A percentile compares a stretch with the other conserved stretches of the same genome.
Conservation (phyloP, 2,329 filamentous ascomycete species). For the Madurella mycetomatis region DNA sequence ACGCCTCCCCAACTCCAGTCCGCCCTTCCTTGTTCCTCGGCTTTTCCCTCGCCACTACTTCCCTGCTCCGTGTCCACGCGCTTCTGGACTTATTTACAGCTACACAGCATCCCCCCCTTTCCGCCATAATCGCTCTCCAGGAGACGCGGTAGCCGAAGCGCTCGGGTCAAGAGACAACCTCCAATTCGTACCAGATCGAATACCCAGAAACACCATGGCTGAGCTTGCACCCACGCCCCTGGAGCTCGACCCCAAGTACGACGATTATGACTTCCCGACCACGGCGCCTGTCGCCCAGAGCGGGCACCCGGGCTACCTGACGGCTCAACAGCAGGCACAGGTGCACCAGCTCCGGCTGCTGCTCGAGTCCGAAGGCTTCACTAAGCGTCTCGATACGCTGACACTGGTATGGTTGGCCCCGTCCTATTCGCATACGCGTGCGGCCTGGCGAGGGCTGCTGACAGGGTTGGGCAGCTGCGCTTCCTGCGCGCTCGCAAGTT, state of each 20-base stretch:
- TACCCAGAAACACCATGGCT: slow-evolving; percentile 13
- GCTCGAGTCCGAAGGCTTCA: slow-evolving; percentile 80
- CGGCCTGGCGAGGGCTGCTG: slow-evolving; percentile 1
- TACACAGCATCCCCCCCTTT: not conserved
- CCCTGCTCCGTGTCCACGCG: slow-evolving; percentile 1
- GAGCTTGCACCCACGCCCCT: slow-evolving; percentile 30
- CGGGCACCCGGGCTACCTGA: slow-evolving; percentile 87
- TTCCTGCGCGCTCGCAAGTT: slow-evolving; percentile 96
- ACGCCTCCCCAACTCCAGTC: not conserved
- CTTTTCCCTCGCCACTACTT: slow-evolving; percentile 7
- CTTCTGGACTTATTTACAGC: not conserved
- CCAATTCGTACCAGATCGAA: not conserved
- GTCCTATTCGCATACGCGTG: not conserved
- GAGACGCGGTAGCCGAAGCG: not conserved
- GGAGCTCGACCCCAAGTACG: slow-evolving; percentile 82
- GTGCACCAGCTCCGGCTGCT: slow-evolving; percentile 78
- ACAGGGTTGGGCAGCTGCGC: slow-evolving; percentile 55
- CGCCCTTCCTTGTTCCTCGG: not conserved
- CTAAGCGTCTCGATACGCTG: slow-evolving; percentile 82
- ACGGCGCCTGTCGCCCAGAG: slow-evolving; percentile 63
- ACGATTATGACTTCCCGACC: slow-evolving; percentile 90
- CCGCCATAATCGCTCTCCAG: not conserved
- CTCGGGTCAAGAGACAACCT: no score
- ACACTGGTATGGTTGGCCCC: slow-evolving; percentile 63
- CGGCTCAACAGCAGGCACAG: slow-evolving; percentile 80